phyloP scores from a whole-genome alignment of 176 grass and related monocot genomes.

The Neostapfia colusana region DNA sequence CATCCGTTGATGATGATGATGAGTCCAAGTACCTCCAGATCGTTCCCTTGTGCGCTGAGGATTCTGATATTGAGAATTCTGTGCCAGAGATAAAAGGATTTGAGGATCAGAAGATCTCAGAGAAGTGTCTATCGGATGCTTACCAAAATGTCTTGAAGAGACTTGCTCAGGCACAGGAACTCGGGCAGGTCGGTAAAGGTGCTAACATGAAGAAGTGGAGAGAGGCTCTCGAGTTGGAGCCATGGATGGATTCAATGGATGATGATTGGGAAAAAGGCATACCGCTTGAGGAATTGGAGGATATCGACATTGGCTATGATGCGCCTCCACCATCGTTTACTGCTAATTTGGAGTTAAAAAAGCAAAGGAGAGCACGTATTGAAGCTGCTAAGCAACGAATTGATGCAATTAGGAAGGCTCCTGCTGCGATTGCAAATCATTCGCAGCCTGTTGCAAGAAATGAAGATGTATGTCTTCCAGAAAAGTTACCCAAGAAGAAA shows the following conservation, averaged over 20 bases:
- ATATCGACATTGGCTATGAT: slow-evolving; percentile 75
- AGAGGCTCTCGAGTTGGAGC: slow-evolving; percentile 43
- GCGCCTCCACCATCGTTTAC: slow-evolving; percentile 78
- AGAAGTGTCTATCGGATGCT: slow-evolving; percentile 56
- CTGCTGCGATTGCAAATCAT: slow-evolving; percentile 18
- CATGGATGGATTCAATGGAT: slow-evolving; percentile 38
- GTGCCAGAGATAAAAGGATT: slow-evolving; percentile 24
- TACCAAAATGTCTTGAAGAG: slow-evolving; percentile 69
- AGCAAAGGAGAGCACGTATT: slow-evolving; percentile 68
- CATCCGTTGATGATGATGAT: slow-evolving; percentile 16
- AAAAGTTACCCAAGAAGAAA: slow-evolving; percentile 34
- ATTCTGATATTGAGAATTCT: slow-evolving; percentile 40
- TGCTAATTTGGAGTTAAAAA: slow-evolving; percentile 49
- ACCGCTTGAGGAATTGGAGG: slow-evolving; percentile 45
- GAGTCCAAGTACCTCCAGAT: slow-evolving; percentile 58
- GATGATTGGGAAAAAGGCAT: slow-evolving; percentile 53
- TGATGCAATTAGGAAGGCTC: slow-evolving; percentile 60
- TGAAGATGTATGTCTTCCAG: slow-evolving; percentile 28
- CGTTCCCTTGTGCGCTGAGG: background rate
- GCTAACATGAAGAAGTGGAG: slow-evolving; percentile 41
- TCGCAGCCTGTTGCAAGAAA: slow-evolving; percentile 8
- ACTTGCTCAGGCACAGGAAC: slow-evolving; percentile 50
- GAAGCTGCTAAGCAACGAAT: slow-evolving; percentile 75
- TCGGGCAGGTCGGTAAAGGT: slow-evolving; percentile 54
- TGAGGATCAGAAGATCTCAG: slow-evolving; percentile 50